Percentiles rank a stretch among this genome's conserved stretches.
phyloP scores from a whole-genome alignment of 2,329 filamentous ascomycete species.

The Sphaerulina vaccinii region DNA sequence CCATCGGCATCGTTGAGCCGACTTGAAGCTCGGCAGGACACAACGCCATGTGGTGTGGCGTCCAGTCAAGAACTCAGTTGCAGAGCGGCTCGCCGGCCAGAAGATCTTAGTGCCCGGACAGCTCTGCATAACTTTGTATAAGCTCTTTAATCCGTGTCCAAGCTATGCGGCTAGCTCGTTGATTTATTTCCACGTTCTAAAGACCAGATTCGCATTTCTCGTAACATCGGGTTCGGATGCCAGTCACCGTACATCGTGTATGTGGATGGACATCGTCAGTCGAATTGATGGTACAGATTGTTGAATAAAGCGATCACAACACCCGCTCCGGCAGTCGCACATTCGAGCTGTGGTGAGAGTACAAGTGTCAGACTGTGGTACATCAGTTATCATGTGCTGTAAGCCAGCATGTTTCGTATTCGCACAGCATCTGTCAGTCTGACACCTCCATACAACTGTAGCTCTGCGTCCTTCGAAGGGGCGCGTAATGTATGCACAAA shows the following conservation, averaged over 20 bases:
- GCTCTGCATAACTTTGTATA: conserved; percentile 12
- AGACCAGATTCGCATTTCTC: neutral
- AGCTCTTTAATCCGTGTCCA: neutral
- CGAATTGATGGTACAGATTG: too few species aligned
- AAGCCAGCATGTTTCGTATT: neutral
- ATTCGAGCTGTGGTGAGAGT: too few species aligned
- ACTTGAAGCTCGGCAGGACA: neutral
- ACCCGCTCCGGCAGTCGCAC: too few species aligned
- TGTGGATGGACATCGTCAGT: too few species aligned
- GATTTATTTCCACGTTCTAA: neutral
- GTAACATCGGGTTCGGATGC: neutral
- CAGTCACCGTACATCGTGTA: too few species aligned
- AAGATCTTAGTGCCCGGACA: conserved; percentile 1
- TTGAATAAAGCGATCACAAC: too few species aligned
- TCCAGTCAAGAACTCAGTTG: conserved; percentile 9
- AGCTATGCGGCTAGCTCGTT: too few species aligned
- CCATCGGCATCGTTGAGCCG: conserved; percentile 5
- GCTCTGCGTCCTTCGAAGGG: too few species aligned
- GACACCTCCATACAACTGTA: neutral
- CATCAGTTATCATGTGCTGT: neutral
- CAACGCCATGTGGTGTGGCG: conserved; percentile 10
- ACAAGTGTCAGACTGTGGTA: too few species aligned
- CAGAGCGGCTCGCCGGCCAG: neutral
- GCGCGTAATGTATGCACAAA: too few species aligned
- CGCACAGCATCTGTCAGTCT: neutral